A percentile compares a stretch with the other conserved stretches of the same genome.
phyloP scores from a whole-genome alignment of 805 yeast genomes.

The Debaryomyces castellii region DNA sequence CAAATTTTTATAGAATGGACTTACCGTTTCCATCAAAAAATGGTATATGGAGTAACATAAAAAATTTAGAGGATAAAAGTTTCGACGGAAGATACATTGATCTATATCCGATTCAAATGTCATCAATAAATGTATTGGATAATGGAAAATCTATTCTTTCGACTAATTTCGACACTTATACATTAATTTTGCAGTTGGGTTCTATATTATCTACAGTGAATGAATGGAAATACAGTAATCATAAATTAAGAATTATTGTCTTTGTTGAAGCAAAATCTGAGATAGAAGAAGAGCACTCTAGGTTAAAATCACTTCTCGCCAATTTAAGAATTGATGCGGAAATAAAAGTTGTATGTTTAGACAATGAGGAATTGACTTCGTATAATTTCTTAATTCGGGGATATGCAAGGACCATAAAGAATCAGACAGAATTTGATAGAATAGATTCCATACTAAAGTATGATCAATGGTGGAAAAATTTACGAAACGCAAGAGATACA shows the following conservation, averaged over 20 bases:
- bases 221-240: constrained; percentile 76
- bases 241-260: constrained; percentile 74
- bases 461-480: constrained; percentile 87
- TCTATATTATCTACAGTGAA: constrained; percentile 92
- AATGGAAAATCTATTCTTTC: constrained; percentile 71
- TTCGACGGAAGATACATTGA: constrained; percentile 63
- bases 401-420: constrained; percentile 31
- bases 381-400: constrained; percentile 84
- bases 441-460: constrained; percentile 51
- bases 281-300: constrained; percentile 61
- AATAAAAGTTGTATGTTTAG: constrained; percentile 70
- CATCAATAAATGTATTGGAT: constrained; percentile 69
- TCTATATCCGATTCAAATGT: constrained; percentile 95
- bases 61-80: constrained; percentile 8
- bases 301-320: constrained; percentile 64
- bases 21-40: constrained; percentile 49
- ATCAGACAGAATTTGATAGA: constrained; percentile 29
- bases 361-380: constrained; percentile 50
- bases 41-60: constrained; percentile 10
- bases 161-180: constrained; percentile 94
- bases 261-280: constrained; percentile 81
- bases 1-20: constrained; percentile 69
- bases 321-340: constrained; percentile 84
- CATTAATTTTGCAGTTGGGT: constrained; percentile 89
- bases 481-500: constrained; percentile 55